Evolutionary conservation across 306 rosid genomes (phyloP), one percentile per base, ranked within the genome.

Genomic region (Prunus fruticosa): DNA sequence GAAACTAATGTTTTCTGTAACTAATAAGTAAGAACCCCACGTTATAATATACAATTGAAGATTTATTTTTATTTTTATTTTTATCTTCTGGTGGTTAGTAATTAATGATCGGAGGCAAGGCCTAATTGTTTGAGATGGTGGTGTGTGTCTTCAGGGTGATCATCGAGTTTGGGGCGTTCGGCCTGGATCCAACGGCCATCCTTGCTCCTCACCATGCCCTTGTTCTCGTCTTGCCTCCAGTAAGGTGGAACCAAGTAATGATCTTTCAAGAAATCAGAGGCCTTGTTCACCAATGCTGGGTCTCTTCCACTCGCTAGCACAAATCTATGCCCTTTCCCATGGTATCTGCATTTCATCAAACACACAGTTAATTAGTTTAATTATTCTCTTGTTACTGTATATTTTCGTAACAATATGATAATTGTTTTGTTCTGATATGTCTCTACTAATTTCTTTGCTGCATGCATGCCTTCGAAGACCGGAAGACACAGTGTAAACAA

Each of bases 111-210:
- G 2, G 46, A 30, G 7, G 23, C 46, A 3, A 63, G 67, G 45
- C 67, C 67, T 3, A 91, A 62, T 70, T 79, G 84, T 13, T 10
- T 72, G 85, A 91, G 87, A 76, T 85, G 90, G 73, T 61, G 87
- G 61, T 82, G 86, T 11, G 81, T 85, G 72, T 91, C 92, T 27
- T 81, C 57, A 18, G 91, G 89, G 64, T 91, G 96, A 62, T 88
- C 90, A 0, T 88, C 89, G 16, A 84, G 78, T 32, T 91, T 88
- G 0, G 91, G 86, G 58, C 98, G 81, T 54, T 93, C 98, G 9
- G 91, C 88, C 69, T 91, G 98, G 13, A 86, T 65, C 98, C 98
- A 90, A 1, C 98, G 90, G 10, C 98, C 98, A 47, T 91, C 95
- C 50, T 77, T 73, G 83, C 75, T 78, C 69, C 85, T 81, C 30